Base-by-base conservation (phyloP, 305 asterid species). In the Rubia balearica region DNA sequence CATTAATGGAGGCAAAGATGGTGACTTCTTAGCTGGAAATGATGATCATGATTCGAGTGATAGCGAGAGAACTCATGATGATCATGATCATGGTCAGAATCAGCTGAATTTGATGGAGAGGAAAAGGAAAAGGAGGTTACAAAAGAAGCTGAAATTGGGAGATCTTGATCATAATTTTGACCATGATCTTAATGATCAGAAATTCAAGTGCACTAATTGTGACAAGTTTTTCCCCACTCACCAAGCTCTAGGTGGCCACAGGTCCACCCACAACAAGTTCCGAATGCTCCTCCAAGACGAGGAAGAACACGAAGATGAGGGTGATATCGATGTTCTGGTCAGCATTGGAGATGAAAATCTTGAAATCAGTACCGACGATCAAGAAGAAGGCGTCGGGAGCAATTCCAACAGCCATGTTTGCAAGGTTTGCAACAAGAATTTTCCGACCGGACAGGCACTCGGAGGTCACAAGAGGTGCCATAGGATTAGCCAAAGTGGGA, bases 191-290 rank as follows among this genome's bases (percentile, higher is more conserved):
- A 40, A 11, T 55, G 61, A 63, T 60, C 78, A 78, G 57, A 78
- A 79, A 36, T 73, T 71, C 76, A 72, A 57, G 72, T 84, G 87
- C 22, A 66, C 36, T 61, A 56, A 43, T 70, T 82, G 93, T 55
- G 69, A 70, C 42, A 84, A 71, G 59, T 65, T 78, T 33, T 87
- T 85, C 69, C 10, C 82, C 60, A 76, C 84, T 36, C 76, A 79
- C 13, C 90, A 87, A 53, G 90, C 88, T 49, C 60, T 85, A 38
- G 90, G 90, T 33, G 90, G 94, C 3, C 90, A 85, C 46, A 80
- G 22, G 74, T 84, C 90, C 9, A 79, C 81, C 72, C 91, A 88
- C 73, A 80, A 84, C 69, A 86, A 81, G 30, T 43, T 45, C 75
- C 82, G 38, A 67, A 66, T 69, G 41, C 22, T 59, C 24, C 57